Percentiles rank a stretch among this genome's conserved stretches.
These are phyloP conservation scores for Clavulina sp. DNA, from an alignment of 768 basidiomycete species.

Conservation along the genomic window DNA sequence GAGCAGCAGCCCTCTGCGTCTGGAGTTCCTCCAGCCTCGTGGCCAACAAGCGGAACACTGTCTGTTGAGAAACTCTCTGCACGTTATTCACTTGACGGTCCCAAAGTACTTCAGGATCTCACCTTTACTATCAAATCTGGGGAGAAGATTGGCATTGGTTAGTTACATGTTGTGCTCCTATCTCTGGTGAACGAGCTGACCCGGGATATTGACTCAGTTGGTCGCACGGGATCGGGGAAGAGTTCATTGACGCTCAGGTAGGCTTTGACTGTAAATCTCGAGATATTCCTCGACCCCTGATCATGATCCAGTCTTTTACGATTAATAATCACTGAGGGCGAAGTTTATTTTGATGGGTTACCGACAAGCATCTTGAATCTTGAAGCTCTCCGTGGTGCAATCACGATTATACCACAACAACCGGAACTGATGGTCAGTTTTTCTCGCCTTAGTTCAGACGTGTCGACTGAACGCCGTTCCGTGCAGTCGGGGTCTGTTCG, in stretches of 20 bases:
- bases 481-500: slow-evolving; percentile 75
- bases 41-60: slow-evolving; percentile 40
- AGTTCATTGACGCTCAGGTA: slow-evolving; percentile 36
- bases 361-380: slow-evolving; percentile 34
- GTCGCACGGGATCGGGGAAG: slow-evolving; percentile 41
- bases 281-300: too few relatives aligned
- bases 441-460: slow-evolving; percentile 19
- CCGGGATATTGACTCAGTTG: background rate
- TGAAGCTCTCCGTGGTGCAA: slow-evolving; percentile 34
- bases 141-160: slow-evolving; percentile 40
- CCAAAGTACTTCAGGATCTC: slow-evolving; percentile 43
- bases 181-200: too few relatives aligned
- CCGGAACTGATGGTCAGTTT: slow-evolving; percentile 38
- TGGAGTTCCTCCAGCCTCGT: slow-evolving; percentile 39
- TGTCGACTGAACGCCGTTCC: background rate
- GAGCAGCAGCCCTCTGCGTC: slow-evolving; percentile 26
- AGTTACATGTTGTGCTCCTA: slow-evolving; percentile 8
- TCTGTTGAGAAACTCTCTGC: slow-evolving; percentile 35
- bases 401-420: slow-evolving; percentile 46
- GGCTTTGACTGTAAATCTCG: too few relatives aligned
- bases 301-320: slow-evolving; percentile 37
- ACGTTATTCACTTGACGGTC: slow-evolving; percentile 32
- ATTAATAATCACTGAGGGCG: slow-evolving; percentile 38
- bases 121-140: slow-evolving; percentile 39
- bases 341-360: slow-evolving; percentile 36